Evolutionary conservation across 1,284 basidiomycete species (phyloP).

Genomic region (Cutaneotrichosporon arboriforme): DNA sequence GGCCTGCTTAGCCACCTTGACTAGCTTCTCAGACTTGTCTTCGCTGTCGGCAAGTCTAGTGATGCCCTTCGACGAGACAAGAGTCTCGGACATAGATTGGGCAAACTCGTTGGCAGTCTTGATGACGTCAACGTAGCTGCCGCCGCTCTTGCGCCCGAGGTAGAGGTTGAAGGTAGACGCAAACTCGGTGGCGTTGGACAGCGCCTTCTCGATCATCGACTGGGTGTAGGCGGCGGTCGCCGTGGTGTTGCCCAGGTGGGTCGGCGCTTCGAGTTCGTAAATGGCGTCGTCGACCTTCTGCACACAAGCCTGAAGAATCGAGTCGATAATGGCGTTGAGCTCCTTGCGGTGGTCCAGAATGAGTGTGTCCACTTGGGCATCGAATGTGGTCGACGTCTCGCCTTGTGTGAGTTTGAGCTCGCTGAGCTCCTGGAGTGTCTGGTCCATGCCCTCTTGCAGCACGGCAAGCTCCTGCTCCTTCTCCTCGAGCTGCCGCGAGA

Average conservation of each 20-base stretch:
- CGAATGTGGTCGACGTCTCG: constrained; percentile 78
- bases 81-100: constrained; percentile 83
- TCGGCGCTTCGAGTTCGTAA: constrained; percentile 94
- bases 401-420: constrained; percentile 82
- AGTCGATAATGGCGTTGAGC: constrained; percentile 97
- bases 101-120: constrained; percentile 95
- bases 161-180: constrained; percentile 90
- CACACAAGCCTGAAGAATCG: constrained; percentile 92
- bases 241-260: constrained; percentile 86
- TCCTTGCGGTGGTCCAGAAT: constrained; percentile 98
- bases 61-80: constrained; percentile 91
- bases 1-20: constrained; percentile 74
- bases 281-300: constrained; percentile 96
- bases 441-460: constrained; percentile 93
- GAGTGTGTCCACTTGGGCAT: constrained; percentile 92
- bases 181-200: constrained; percentile 91
- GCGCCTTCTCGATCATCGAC: constrained; percentile 96
- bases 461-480: constrained; percentile 96
- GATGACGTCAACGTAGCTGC: constrained; percentile 94
- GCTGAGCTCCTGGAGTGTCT: constrained; percentile 80
- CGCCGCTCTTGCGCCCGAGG: constrained; percentile 75
- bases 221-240: constrained; percentile 97
- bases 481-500: constrained; percentile 80
- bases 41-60: constrained; percentile 86
- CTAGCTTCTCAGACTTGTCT: constrained; percentile 83